A percentile compares a stretch with the other conserved stretches of the same genome.
Evolutionary conservation across 139 green algal genomes (phyloP).

Genomic region (Limnomonas spitsbergensis): DNA sequence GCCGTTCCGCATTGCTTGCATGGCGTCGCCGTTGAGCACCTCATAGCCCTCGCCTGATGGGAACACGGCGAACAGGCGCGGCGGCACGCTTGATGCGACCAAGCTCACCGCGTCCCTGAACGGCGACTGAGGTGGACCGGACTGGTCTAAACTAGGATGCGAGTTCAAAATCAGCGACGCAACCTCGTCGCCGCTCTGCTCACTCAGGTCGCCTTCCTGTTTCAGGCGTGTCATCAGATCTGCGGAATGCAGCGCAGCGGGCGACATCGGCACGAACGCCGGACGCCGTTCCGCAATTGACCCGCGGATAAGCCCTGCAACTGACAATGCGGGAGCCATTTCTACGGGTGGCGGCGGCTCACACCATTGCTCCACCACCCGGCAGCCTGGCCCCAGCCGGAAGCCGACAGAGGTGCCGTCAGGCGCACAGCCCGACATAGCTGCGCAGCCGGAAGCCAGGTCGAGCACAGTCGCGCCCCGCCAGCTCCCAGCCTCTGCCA

Average conservation of each 20-base stretch:
- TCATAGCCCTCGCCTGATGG: constrained; percentile 43
- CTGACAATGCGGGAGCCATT: too few relatives aligned
- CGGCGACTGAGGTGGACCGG: constrained; percentile 20
- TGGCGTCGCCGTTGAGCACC: constrained; percentile 31
- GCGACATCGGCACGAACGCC: constrained; percentile 13
- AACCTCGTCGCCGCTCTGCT: too few relatives aligned
- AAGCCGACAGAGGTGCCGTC: constrained; percentile 12
- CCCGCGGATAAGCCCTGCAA: too few relatives aligned
- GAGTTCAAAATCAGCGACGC: constrained; percentile 25
- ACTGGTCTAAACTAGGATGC: too few relatives aligned
- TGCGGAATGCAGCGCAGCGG: neutral
- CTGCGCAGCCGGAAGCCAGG: constrained; percentile 9
- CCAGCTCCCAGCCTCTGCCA: neutral
- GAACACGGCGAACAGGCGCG: constrained; percentile 55
- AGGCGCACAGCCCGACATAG: neutral
- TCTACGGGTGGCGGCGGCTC: constrained; percentile 20
- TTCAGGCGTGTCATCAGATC: too few relatives aligned
- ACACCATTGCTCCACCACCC: constrained; percentile 6
- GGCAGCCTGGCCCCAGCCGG: constrained; percentile 10
- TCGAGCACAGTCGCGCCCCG: constrained; percentile 4
- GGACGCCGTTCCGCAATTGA: constrained; percentile 17
- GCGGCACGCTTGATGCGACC: constrained; percentile 27
- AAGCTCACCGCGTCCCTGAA: constrained; percentile 17
- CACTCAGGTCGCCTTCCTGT: neutral
- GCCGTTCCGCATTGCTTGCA: constrained; percentile 1